Percentiles rank a stretch among this genome's conserved stretches.
Evolutionary conservation across 495 filamentous ascomycete species (phyloP).

Genomic region (Symbiotaphrina buchneri): DNA sequence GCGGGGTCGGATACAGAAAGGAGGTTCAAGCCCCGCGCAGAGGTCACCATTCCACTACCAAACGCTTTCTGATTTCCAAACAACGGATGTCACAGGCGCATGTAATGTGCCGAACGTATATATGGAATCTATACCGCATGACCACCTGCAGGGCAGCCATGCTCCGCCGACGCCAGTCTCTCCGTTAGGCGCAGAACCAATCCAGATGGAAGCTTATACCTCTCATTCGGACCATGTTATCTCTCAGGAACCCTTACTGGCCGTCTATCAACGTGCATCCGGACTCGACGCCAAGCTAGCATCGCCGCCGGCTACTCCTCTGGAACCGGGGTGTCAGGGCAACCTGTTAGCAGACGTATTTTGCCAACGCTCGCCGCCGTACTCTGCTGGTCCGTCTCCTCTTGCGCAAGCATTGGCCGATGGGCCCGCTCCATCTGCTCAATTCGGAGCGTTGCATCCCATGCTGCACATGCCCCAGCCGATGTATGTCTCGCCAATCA

Average conservation of each 20-base stretch:
- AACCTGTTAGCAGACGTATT: too few species aligned
- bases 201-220: too few species aligned
- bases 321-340: slow-evolving; percentile 1
- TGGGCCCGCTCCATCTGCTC: slow-evolving; percentile 17
- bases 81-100: too few species aligned
- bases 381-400: slow-evolving; percentile 11
- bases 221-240: too few species aligned
- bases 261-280: too few species aligned
- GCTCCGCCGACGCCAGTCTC: slow-evolving; percentile 23
- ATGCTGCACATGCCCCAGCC: slow-evolving; percentile 14
- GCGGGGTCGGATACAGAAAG: slow-evolving; percentile 28
- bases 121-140: too few species aligned
- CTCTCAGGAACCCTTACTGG: slow-evolving; percentile 20
- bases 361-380: slow-evolving; percentile 8
- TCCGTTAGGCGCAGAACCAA: too few species aligned
- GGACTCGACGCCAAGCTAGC: too few species aligned
- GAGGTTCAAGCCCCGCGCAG: slow-evolving; percentile 17
- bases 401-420: slow-evolving; percentile 20
- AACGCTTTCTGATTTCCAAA: too few species aligned
- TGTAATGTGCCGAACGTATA: too few species aligned
- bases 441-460: slow-evolving; percentile 14
- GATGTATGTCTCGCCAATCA: slow-evolving; percentile 15
- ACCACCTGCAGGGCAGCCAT: too few species aligned
- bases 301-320: slow-evolving; percentile 22
- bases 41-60: slow-evolving; percentile 29